These are phyloP conservation scores for Grifola frondosa DNA, from an alignment of 1,284 basidiomycete genomes.

Conservation along the genomic window DNA sequence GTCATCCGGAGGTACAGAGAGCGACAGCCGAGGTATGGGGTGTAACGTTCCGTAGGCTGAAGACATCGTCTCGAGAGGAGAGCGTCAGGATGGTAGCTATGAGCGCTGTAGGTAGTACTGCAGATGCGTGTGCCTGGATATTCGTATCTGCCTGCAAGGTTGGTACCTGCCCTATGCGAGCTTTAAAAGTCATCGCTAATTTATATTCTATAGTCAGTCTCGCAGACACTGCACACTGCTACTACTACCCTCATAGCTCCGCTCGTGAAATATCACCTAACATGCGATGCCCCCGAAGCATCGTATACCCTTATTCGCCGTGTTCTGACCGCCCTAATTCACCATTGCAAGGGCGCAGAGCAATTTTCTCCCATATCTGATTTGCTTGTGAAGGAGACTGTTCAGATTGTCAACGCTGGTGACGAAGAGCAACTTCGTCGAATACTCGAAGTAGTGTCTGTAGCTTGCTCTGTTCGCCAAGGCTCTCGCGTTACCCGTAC, in stretches of 20 bases:
- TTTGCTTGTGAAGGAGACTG: conserved; percentile 41
- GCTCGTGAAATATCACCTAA: conserved; percentile 55
- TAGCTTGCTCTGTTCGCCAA: conserved; percentile 59
- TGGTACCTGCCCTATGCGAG: conserved; percentile 13
- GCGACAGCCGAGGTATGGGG: conserved; percentile 81
- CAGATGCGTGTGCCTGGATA: conserved; percentile 66
- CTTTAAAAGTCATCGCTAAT: background rate
- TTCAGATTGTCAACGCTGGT: conserved; percentile 14
- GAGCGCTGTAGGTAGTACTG: conserved; percentile 38
- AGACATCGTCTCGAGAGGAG: conserved; percentile 48
- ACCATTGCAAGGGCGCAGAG: conserved; percentile 72
- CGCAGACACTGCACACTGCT: conserved; percentile 78
- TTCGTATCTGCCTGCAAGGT: conserved; percentile 75
- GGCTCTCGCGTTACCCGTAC: conserved; percentile 62
- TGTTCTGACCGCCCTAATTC: conserved; percentile 76
- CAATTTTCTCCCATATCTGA: conserved; percentile 65
- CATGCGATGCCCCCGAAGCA: conserved; percentile 36
- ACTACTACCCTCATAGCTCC: conserved; percentile 61
- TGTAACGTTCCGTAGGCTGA: conserved; percentile 61
- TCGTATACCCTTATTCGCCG: conserved; percentile 62
- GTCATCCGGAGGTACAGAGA: conserved; percentile 65
- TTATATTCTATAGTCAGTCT: conserved; percentile 52
- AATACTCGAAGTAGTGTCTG: conserved; percentile 47
- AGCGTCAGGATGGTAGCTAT: conserved; percentile 50
- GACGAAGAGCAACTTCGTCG: conserved; percentile 35